A percentile compares a stretch with the other conserved stretches of the same genome.
phyloP scores from a whole-genome alignment of 2,329 filamentous ascomycete species.

The Trichoderma sp. region DNA sequence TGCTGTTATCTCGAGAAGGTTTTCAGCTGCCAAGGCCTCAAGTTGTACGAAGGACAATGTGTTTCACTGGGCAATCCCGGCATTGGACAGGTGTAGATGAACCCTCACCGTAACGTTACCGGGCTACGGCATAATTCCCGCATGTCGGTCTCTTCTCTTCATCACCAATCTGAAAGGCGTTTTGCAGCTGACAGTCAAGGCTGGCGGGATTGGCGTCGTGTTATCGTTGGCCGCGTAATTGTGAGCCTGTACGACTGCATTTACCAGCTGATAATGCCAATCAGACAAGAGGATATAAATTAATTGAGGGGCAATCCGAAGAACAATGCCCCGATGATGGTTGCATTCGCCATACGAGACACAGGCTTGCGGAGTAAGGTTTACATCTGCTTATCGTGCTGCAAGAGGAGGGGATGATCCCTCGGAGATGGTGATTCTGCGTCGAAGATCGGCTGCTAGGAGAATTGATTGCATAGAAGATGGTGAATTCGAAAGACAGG shows the following conservation, averaged over 20 bases:
- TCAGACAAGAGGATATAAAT: background rate
- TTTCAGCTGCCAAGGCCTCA: background rate
- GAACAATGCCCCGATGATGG: background rate
- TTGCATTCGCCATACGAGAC: background rate
- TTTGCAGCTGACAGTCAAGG: background rate
- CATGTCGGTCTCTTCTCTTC: background rate
- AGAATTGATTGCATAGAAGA: background rate
- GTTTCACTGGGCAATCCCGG: background rate
- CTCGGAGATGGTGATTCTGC: background rate
- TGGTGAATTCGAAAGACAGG: background rate
- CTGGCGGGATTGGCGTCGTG: background rate
- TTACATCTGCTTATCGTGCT: background rate
- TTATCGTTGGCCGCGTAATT: background rate
- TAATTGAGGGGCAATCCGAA: background rate
- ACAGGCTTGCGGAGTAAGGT: background rate
- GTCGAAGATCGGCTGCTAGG: background rate
- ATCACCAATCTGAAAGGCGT: background rate
- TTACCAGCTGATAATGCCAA: background rate
- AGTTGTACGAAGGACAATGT: background rate
- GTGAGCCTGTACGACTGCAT: background rate
- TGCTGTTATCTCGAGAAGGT: background rate
- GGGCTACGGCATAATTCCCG: background rate
- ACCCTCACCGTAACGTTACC: background rate
- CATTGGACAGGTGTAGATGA: background rate
- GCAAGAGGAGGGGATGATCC: background rate